phyloP scores from a whole-genome alignment of 2,329 filamentous ascomycete genomes.

The Cladosporium sp. region DNA sequence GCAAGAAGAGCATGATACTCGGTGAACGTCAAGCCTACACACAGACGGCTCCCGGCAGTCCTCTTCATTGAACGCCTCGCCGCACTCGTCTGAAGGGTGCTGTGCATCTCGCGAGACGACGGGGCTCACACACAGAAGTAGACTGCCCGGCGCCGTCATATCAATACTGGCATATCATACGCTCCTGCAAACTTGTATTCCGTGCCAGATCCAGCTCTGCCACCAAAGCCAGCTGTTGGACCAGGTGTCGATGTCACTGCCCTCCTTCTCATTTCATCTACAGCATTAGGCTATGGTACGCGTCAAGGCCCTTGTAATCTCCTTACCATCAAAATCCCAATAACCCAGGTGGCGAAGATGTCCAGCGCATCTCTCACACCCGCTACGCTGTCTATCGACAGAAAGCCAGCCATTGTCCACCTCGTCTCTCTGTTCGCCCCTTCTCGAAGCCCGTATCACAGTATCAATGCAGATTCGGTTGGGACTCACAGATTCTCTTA shows the following conservation, averaged over 20 bases:
- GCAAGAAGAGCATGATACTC: slow-evolving; percentile 39
- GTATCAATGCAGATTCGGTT: slow-evolving; percentile 17
- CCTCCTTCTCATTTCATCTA: not conserved
- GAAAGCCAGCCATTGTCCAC: slow-evolving; percentile 47
- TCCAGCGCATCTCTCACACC: slow-evolving; percentile 53
- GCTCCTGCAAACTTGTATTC: slow-evolving; percentile 32
- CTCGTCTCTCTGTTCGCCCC: slow-evolving; percentile 47
- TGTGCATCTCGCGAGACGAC: slow-evolving; percentile 56
- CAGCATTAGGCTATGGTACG: slow-evolving; percentile 28
- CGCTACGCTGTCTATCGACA: slow-evolving; percentile 40
- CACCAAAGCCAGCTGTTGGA: slow-evolving; percentile 11
- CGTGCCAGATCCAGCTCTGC: slow-evolving; percentile 22
- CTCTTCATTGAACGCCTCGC: slow-evolving; percentile 32
- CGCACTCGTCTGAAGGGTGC: slow-evolving; percentile 61
- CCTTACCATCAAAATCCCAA: slow-evolving; percentile 12
- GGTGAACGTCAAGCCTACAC: slow-evolving; percentile 41
- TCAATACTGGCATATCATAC: slow-evolving; percentile 29
- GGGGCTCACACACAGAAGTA: slow-evolving; percentile 45
- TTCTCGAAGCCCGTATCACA: slow-evolving; percentile 32
- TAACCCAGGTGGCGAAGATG: slow-evolving; percentile 40
- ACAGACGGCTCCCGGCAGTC: slow-evolving; percentile 39
- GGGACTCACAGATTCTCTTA: slow-evolving; percentile 36
- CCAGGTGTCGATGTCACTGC: slow-evolving; percentile 4
- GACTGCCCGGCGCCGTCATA: slow-evolving; percentile 33
- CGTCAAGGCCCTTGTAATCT: slow-evolving; percentile 20